Evolutionary conservation across 176 grass and related monocot species (phyloP), one percentile per base, ranked within the genome.

Genomic region (Zea luxurians): DNA sequence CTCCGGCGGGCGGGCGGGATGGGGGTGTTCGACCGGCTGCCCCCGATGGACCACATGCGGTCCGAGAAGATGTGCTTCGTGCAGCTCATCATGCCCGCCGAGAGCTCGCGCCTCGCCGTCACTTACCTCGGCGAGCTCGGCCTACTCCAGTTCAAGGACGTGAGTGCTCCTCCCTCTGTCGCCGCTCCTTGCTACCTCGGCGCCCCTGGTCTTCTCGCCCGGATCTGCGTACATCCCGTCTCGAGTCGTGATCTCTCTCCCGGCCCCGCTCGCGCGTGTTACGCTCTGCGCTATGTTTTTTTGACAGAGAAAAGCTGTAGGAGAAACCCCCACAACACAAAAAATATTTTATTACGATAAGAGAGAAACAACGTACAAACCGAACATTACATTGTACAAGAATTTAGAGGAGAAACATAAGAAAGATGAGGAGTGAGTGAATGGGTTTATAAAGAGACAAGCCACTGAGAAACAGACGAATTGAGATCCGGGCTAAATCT

Each of bases 61-160:
- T 99, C 96, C 15, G 96, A 99, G 82, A 86, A 89, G 84, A 96
- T 99, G 96, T 89, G 92, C 96, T 85, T 93, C 82, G 96, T 99
- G 83, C 96, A 93, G 80, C 90, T 99, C 79, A 99, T 99, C 67
- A 96, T 92, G 71, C 96, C 96, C 79, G 92, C 89, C 43, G 96
- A 99, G 83, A 86, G 88, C 72, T 79, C 92, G 40, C 96, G 89
- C 86, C 79, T 85, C 66, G 86, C 96, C 78, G 83, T 99, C 81
- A 91, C 90, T 44, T 99, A 99, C 84, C 92, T 99, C 67, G 96
- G 96, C 38, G 96, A 99, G 83, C 90, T 99, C 48, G 96, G 96
- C 6, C 85, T 99, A 73, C 84, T 99, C 44, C 96, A 99, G 88
- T 96, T 99, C 88, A 95, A 93, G 89, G 96, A 99, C 77, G 96